Conservation (phyloP, 306 rosid genomes). For the Nissolia schottii region DNA sequence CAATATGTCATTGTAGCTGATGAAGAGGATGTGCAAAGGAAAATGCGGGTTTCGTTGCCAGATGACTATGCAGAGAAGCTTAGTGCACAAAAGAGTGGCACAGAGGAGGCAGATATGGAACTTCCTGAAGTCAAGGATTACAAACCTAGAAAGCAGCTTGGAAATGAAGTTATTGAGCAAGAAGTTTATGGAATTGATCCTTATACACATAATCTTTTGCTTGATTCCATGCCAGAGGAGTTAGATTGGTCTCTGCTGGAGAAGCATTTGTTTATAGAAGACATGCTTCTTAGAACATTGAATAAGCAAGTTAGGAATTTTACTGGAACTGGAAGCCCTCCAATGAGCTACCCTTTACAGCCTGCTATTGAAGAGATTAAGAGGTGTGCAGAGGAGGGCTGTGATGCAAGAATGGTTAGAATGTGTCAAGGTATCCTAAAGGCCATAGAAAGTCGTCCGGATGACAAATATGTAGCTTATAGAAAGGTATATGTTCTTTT, state of each 20-base stretch:
- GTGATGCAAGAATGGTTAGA: constrained; percentile 52
- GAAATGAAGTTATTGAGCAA: constrained; percentile 87
- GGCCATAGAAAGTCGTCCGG: constrained; percentile 75
- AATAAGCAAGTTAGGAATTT: constrained; percentile 76
- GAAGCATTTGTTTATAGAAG: constrained; percentile 87
- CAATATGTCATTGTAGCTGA: constrained; percentile 77
- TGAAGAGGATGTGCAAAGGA: constrained; percentile 86
- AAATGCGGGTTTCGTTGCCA: constrained; percentile 93
- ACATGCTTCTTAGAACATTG: constrained; percentile 72
- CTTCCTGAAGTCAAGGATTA: constrained; percentile 96
- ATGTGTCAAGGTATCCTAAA: constrained; percentile 78
- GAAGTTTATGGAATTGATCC: constrained; percentile 99
- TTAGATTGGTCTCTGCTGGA: constrained; percentile 74
- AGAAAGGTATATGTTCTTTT: constrained; percentile 61
- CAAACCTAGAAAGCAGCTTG: constrained; percentile 94
- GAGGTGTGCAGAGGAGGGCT: constrained; percentile 53
- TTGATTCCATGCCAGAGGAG: constrained; percentile 92
- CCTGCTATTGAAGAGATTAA: constrained; percentile 81
- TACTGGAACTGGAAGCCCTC: constrained; percentile 84
- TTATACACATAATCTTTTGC: constrained; percentile 92
- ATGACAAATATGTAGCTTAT: constrained; percentile 95
- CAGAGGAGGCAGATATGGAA: constrained; percentile 96
- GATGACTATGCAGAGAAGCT: constrained; percentile 93
- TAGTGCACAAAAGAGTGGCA: constrained; percentile 84
- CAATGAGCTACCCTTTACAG: constrained; percentile 72